Base-by-base conservation (phyloP, 495 filamentous ascomycete genomes). In the Achaetomiella virescens region DNA sequence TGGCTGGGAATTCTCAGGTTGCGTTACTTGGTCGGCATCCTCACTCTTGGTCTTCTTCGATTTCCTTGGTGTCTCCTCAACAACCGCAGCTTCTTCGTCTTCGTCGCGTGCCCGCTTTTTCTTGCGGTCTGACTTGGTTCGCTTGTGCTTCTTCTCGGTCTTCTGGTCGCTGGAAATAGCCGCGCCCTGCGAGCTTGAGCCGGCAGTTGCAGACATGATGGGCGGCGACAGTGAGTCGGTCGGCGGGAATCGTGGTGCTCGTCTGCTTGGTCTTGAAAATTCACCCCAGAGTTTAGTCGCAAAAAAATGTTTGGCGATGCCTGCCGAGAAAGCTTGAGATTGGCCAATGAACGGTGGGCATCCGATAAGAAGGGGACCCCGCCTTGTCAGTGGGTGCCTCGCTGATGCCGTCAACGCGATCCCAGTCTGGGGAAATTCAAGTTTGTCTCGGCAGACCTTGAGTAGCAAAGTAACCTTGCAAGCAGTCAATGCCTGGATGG, bases 31-130 rank as follows among this genome's bases (percentile, higher is more conserved):
- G 18, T 61, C 44, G 46, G 25, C 53, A 35, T 51, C 38, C 37
- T 61, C 63, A 53, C 65, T 69, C 55, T 72, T 78, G 15, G 65
- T 66, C 50, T 69, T 69, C 56, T 77, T 78, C 41, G 66, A 61
- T 45, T 70, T 73, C 25, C 72, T 52, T 8, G 65, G 72, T 40
- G 70, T 68, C 41, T 63, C 61, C 24, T 63, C 66, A 31, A 70
- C 67, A 4, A 58, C 49, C 10, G 60, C 62, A 9, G 54, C 8
- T 22, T 68, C 63, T 20, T 70, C 69, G 7, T 71, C 57, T n/a
- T 76, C 74, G n/a, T n/a, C n/a, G 10, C 68, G 62, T 33, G 68
- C 55, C 52, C 75, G 72, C 63, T 78, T 78, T 55, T 75, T 75
- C 58, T 69, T 71, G 42, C 66, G 58, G 35, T 64, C 68, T 2